These are phyloP conservation scores for Elsinoe fawcettii DNA, from an alignment of 2,329 filamentous ascomycete genomes.

Conservation along the genomic window DNA sequence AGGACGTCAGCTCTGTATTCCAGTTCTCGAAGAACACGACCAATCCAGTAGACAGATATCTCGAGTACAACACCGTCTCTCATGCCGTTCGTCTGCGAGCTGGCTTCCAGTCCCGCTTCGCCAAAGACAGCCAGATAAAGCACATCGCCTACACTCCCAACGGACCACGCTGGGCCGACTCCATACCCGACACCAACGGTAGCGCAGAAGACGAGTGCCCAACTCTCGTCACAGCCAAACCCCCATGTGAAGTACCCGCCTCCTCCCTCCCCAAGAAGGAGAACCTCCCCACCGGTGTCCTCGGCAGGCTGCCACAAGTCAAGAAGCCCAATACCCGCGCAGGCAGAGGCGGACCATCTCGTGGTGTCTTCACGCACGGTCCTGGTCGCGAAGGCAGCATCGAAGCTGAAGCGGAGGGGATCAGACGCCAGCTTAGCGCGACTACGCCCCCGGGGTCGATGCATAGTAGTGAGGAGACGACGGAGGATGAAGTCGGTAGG, in stretches of 20 bases:
- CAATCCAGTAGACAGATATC: constrained; percentile 20
- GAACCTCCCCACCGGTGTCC: too few species aligned
- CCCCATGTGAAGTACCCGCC: too few species aligned
- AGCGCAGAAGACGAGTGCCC: background rate
- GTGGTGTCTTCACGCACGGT: background rate
- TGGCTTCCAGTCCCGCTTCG: constrained; percentile 7
- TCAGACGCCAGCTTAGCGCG: background rate
- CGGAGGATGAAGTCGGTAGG: background rate
- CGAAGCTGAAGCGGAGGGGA: background rate
- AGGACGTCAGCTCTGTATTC: too few species aligned
- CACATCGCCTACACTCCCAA: constrained; percentile 20
- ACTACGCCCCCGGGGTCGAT: background rate
- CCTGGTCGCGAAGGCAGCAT: background rate
- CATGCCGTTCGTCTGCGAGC: constrained; percentile 19
- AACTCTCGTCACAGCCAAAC: too few species aligned
- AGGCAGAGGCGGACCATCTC: background rate
- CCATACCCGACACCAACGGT: background rate
- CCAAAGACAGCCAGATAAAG: constrained; percentile 12
- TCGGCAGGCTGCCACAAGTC: background rate
- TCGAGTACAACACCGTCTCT: constrained; percentile 21
- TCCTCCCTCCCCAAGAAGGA: too few species aligned
- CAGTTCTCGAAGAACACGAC: constrained; percentile 13
- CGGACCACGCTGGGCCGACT: background rate
- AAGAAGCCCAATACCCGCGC: background rate
- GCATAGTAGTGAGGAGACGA: background rate